phyloP scores from a whole-genome alignment of 768 basidiomycete species.

The Baorangia bicolor region DNA sequence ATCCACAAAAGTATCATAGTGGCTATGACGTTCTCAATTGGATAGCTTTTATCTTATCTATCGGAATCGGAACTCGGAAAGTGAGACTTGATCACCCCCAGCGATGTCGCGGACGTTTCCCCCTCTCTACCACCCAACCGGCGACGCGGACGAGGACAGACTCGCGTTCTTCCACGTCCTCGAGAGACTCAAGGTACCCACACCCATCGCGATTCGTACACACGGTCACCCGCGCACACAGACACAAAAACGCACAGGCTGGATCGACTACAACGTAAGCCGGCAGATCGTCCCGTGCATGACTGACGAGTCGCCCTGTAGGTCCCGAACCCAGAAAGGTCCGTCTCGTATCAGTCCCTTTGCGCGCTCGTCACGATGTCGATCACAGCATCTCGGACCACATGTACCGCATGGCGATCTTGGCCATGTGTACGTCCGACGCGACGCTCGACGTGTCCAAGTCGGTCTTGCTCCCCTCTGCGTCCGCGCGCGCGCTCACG shows the following conservation, averaged over 20 bases:
- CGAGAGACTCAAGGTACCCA: slow-evolving; percentile 80
- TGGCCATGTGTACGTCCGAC: slow-evolving; percentile 86
- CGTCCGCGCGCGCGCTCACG: no score
- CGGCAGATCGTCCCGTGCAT: not conserved
- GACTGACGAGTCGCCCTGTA: slow-evolving; percentile 33
- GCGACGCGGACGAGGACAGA: slow-evolving; percentile 59
- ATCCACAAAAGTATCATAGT: slow-evolving; percentile 31
- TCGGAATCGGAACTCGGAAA: slow-evolving; percentile 27
- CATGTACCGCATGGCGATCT: slow-evolving; percentile 96
- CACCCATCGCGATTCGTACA: not conserved
- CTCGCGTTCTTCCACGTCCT: slow-evolving; percentile 91
- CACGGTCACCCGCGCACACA: slow-evolving; percentile 31
- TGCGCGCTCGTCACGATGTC: not conserved
- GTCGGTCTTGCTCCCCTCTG: slow-evolving; percentile 38
- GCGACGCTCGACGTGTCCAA: slow-evolving; percentile 67
- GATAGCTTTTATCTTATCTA: slow-evolving; percentile 29
- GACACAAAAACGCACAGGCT: slow-evolving; percentile 96
- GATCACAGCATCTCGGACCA: slow-evolving; percentile 82
- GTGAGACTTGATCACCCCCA: slow-evolving; percentile 2
- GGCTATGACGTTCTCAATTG: slow-evolving; percentile 1
- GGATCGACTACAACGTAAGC: slow-evolving; percentile 70
- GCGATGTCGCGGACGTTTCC: slow-evolving; percentile 47
- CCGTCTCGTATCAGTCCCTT: not conserved
- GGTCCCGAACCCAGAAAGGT: slow-evolving; percentile 89
- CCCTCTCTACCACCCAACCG: slow-evolving; percentile 54